Evolutionary conservation across 2,329 filamentous ascomycete genomes (phyloP).

Genomic region (Sclerotinia trifoliorum): DNA sequence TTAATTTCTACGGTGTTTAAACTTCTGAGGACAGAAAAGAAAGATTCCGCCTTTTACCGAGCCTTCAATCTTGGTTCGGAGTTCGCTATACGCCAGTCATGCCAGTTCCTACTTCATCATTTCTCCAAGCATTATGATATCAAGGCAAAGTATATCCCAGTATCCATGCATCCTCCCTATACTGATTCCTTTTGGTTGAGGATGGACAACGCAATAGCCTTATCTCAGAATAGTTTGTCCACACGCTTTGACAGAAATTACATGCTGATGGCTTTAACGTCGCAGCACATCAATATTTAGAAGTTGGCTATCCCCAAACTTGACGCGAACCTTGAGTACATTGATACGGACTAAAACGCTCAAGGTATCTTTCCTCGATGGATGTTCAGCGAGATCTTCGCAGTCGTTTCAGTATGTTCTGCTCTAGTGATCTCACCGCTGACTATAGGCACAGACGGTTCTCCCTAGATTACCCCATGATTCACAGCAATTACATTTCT

Average conservation of each 20-base stretch:
- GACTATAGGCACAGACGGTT: background rate
- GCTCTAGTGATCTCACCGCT: background rate
- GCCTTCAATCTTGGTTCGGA: background rate
- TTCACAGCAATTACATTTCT: background rate
- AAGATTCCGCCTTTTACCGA: background rate
- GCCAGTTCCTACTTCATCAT: background rate
- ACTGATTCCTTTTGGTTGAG: background rate
- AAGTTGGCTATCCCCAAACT: constrained; percentile 3
- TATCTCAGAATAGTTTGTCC: background rate
- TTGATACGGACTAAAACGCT: background rate
- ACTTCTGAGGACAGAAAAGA: no score
- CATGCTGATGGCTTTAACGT: background rate
- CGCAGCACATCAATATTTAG: background rate
- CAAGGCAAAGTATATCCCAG: background rate
- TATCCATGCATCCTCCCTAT: background rate
- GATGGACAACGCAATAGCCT: background rate
- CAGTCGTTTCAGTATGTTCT: background rate
- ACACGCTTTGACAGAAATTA: constrained; percentile 1
- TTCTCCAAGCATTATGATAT: background rate
- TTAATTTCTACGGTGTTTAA: background rate
- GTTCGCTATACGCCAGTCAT: background rate
- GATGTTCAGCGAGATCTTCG: background rate
- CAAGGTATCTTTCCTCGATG: background rate
- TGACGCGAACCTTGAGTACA: background rate
- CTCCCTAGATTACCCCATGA: background rate